Evolutionary conservation across 192 early-diverging fungal genomes (phyloP).

Genomic region (Chytriomyces sp.): DNA sequence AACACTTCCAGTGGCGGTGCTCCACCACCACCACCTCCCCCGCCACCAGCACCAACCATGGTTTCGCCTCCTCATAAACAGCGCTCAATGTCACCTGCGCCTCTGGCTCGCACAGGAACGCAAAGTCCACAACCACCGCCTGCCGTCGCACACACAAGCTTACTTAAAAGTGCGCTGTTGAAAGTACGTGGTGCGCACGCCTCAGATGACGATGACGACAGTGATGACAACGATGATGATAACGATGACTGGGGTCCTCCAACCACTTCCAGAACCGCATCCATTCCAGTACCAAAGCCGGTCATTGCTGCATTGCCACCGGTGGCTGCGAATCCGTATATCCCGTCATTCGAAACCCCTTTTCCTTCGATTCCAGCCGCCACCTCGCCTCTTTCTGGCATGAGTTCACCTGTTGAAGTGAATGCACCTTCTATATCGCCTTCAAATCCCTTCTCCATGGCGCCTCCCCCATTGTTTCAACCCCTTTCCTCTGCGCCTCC

Average conservation of each 20-base stretch:
- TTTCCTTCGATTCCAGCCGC: neutral
- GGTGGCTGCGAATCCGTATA: neutral
- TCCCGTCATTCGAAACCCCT: neutral
- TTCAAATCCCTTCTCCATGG: neutral
- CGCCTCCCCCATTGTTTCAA: neutral
- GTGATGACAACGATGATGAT: constrained; percentile 10
- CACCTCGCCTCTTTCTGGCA: neutral
- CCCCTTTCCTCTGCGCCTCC: too few species aligned
- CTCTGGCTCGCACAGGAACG: constrained; percentile 19
- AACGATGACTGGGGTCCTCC: constrained; percentile 37
- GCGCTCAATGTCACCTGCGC: constrained; percentile 5
- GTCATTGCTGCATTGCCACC: constrained; percentile 7
- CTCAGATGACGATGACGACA: constrained; percentile 27
- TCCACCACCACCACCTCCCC: constrained; percentile 32
- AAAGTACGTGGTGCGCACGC: constrained; percentile 26
- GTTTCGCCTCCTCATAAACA: neutral
- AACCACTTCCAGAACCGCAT: constrained; percentile 11
- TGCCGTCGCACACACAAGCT: neutral
- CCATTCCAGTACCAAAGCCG: neutral
- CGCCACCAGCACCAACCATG: constrained; percentile 14
- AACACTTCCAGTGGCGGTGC: neutral
- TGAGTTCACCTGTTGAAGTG: constrained; percentile 2
- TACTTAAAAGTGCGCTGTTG: constrained; percentile 25
- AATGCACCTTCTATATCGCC: neutral
- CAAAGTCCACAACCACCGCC: neutral